A percentile compares a stretch with the other conserved stretches of the same genome.
Conservation (phyloP, 1,284 basidiomycete species). For the Heterobasidion occidentale region DNA sequence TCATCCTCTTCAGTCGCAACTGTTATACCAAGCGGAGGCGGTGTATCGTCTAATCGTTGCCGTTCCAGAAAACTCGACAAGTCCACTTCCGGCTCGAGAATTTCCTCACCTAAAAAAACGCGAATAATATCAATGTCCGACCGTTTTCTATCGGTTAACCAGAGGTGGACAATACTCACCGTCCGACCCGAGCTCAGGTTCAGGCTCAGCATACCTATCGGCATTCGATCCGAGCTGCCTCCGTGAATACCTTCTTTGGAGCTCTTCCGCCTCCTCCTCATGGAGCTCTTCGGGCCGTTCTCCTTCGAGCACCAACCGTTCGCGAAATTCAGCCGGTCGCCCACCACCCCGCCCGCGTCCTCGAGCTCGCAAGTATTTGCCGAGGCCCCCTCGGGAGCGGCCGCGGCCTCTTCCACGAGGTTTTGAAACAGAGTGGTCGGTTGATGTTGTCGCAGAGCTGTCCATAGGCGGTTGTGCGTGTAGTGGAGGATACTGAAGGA, state of each 20-base stretch:
- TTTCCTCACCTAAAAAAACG: slow-evolving; percentile 46
- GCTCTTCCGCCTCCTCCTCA: slow-evolving; percentile 38
- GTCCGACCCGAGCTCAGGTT: slow-evolving; percentile 57
- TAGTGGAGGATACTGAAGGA: too few species aligned
- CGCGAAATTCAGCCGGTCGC: slow-evolving; percentile 54
- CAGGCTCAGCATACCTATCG: slow-evolving; percentile 63
- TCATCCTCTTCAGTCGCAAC: slow-evolving; percentile 24
- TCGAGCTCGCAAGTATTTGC: slow-evolving; percentile 64
- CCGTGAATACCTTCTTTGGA: slow-evolving; percentile 40
- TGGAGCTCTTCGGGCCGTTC: slow-evolving; percentile 36
- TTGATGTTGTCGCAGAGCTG: background rate
- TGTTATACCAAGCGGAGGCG: slow-evolving; percentile 18
- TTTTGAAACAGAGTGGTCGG: background rate
- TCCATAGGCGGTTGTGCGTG: background rate
- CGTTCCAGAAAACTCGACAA: slow-evolving; percentile 55
- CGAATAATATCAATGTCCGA: background rate
- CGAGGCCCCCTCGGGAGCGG: slow-evolving; percentile 58
- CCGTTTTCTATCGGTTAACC: background rate
- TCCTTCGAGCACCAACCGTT: slow-evolving; percentile 51
- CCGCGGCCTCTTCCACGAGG: slow-evolving; percentile 39
- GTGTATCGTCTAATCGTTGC: slow-evolving; percentile 42
- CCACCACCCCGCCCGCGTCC: slow-evolving; percentile 51
- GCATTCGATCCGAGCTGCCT: slow-evolving; percentile 59
- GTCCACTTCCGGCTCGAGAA: slow-evolving; percentile 67
- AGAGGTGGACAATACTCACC: slow-evolving; percentile 31